Conservation (phyloP, 495 filamentous ascomycete genomes). For the Oleoguttula mirabilis region DNA sequence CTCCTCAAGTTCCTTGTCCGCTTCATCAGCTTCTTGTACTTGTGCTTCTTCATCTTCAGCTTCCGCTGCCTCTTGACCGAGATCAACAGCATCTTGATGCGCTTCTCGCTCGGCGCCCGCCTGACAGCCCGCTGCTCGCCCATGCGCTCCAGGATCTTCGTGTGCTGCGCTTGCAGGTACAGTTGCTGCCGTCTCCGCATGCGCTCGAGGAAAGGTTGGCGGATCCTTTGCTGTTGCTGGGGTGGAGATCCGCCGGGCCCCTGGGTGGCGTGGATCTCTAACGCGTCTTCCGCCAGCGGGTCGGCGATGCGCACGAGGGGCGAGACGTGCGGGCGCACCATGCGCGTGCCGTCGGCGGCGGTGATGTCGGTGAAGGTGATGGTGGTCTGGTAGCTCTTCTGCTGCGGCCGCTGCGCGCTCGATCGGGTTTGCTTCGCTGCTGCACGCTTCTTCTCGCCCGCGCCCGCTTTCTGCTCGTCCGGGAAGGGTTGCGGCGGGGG, state of each 20-base stretch:
- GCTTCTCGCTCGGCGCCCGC: conserved; percentile 7
- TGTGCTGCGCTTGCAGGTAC: conserved; percentile 1
- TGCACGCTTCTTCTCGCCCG: conserved; percentile 24
- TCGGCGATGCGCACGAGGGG: conserved; percentile 26
- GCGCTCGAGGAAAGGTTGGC: conserved; percentile 29
- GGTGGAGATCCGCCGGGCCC: no score
- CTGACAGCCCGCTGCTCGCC: background rate
- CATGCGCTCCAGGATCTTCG: background rate
- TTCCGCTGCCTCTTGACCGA: conserved; percentile 80
- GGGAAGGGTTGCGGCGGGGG: conserved; percentile 54
- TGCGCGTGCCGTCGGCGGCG: conserved; percentile 54
- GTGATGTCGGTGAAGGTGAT: conserved; percentile 72
- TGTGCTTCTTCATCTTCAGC: conserved; percentile 99
- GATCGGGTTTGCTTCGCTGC: conserved; percentile 20
- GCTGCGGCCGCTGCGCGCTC: conserved; percentile 21
- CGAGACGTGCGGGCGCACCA: conserved; percentile 34
- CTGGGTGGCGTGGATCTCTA: no score
- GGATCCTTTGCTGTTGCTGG: background rate
- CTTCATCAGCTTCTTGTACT: conserved; percentile 98
- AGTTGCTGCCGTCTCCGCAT: conserved; percentile 24
- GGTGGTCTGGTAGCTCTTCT: conserved; percentile 62
- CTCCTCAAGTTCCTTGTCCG: conserved; percentile 79
- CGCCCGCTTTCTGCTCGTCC: conserved; percentile 22
- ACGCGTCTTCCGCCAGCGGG: background rate
- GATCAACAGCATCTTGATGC: conserved; percentile 35